A percentile compares a stretch with the other conserved stretches of the same genome.
phyloP scores from a whole-genome alignment of 2,329 filamentous ascomycete genomes.

The Aulographum hederae region DNA sequence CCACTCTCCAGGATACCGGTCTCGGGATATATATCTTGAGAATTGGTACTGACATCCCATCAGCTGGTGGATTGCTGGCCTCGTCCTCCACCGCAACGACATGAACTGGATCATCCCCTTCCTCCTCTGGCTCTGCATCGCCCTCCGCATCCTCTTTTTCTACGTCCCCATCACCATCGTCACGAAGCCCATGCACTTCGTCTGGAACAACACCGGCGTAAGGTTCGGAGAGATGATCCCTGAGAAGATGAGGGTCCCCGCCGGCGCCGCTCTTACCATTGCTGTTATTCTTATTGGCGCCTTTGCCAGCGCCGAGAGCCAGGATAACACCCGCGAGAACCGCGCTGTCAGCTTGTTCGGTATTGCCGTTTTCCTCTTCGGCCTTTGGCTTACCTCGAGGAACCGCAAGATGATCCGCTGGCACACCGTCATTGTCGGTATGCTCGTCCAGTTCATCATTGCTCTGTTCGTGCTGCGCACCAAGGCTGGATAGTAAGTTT shows the following conservation, averaged over 20 bases:
- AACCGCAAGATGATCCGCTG: slow-evolving; percentile 38
- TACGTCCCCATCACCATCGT: slow-evolving; percentile 51
- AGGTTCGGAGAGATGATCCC: slow-evolving; percentile 45
- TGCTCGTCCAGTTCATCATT: slow-evolving; percentile 75
- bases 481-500: slow-evolving; percentile 39
- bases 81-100: slow-evolving; percentile 54
- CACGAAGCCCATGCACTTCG: slow-evolving; percentile 44
- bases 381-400: slow-evolving; percentile 53
- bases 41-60: slow-evolving; percentile 2
- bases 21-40: slow-evolving; percentile 6
- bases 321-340: slow-evolving; percentile 62
- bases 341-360: slow-evolving; percentile 70
- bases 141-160: slow-evolving; percentile 55
- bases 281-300: slow-evolving; percentile 60
- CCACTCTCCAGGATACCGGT: not conserved
- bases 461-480: slow-evolving; percentile 79
- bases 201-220: slow-evolving; percentile 49
- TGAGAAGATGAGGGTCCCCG: slow-evolving; percentile 41
- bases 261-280: slow-evolving; percentile 46
- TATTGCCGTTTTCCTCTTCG: slow-evolving; percentile 47
- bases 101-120: slow-evolving; percentile 74
- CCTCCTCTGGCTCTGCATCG: slow-evolving; percentile 59
- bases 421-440: slow-evolving; percentile 58
- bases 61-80: slow-evolving; percentile 60
- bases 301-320: slow-evolving; percentile 52